phyloP scores from a whole-genome alignment of 2,329 filamentous ascomycete genomes.

The Epichloe scottii region DNA sequence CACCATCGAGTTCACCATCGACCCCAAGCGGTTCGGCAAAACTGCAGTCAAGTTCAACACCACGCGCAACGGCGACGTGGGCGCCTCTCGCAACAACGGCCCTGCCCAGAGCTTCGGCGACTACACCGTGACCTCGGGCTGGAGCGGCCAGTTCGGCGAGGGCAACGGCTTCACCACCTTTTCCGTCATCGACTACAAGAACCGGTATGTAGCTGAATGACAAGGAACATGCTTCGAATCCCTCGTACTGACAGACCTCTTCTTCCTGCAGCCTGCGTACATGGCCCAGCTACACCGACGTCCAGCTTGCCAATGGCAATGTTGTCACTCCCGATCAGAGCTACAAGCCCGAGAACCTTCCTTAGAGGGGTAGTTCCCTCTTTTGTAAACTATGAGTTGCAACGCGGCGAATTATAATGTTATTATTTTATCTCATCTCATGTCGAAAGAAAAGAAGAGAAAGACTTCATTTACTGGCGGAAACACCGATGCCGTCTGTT shows the following conservation, averaged over 20 bases:
- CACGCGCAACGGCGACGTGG: conserved; percentile 10
- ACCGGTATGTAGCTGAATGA: conserved; percentile 9
- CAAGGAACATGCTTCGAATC: not conserved
- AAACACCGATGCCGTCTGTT: too few species aligned
- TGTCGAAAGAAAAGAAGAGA: not conserved
- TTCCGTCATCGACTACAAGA: conserved; percentile 31
- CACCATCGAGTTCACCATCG: conserved; percentile 31
- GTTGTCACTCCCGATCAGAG: conserved; percentile 30
- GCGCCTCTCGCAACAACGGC: conserved; percentile 24
- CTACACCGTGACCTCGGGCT: conserved; percentile 40
- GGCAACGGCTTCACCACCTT: conserved; percentile 38
- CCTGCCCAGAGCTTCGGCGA: conserved; percentile 32
- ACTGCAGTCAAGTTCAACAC: conserved; percentile 28
- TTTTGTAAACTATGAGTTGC: too few species aligned
- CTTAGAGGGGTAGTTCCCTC: conserved; percentile 11
- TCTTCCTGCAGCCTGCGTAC: conserved; percentile 24
- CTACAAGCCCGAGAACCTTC: conserved; percentile 14
- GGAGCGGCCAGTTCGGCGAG: conserved; percentile 41
- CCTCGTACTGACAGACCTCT: not conserved
- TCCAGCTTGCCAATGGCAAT: not conserved
- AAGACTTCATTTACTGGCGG: too few species aligned
- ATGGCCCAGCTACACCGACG: conserved; percentile 41
- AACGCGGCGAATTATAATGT: not conserved
- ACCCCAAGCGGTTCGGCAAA: conserved; percentile 12
- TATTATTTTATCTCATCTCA: not conserved